Base-by-base conservation (phyloP, 768 basidiomycete species). In the Rhizopogon roseolus region DNA sequence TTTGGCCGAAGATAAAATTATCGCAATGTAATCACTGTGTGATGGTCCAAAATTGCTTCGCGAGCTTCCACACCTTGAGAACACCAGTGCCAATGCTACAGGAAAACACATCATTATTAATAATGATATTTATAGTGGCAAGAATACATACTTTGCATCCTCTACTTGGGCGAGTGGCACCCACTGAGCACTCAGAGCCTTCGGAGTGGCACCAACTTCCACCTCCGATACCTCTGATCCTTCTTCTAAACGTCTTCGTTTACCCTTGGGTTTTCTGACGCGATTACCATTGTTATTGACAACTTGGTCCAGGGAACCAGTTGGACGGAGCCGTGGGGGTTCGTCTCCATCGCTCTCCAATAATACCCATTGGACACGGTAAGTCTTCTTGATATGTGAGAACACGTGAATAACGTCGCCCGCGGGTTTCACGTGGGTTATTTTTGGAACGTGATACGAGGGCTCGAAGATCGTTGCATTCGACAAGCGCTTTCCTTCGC, bases 301-400 rank as follows among this genome's bases (percentile, higher is more conserved):
- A 16, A 7, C 19, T 14, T 40, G 45, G 14, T 57, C 53, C 53
- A 28, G 37, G 44, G 41, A 22, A 39, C 40, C 45, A 44, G 44
- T 41, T 48, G 22, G 55, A 43, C 57, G 53, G 37, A 10, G 10
- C 11, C 1, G 49, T 14, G 75, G 73, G 37, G 84, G 86, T n/a
- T 70, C 73, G 11, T 64, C 58, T 17, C 66, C 63, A 14, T 82
- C 83, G 22, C 86, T 85, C 60, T 81, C 76, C 40, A 90, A 57
- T 27, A 86, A 57, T 36, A 87, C 81, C 86, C 87, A 89, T 58
- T 85, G 82, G 16, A 81, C 76, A 54, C 84, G 79, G 64, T 89
- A 95, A 11, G 89, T 93, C 74, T 94, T 93, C 61, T 76, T 83
- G 64, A 95, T 90, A 65, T 98, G 94, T 8, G 90, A 93, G 70